Base-by-base conservation (phyloP, 345 rosid genomes). In the Ceriops tagal region DNA sequence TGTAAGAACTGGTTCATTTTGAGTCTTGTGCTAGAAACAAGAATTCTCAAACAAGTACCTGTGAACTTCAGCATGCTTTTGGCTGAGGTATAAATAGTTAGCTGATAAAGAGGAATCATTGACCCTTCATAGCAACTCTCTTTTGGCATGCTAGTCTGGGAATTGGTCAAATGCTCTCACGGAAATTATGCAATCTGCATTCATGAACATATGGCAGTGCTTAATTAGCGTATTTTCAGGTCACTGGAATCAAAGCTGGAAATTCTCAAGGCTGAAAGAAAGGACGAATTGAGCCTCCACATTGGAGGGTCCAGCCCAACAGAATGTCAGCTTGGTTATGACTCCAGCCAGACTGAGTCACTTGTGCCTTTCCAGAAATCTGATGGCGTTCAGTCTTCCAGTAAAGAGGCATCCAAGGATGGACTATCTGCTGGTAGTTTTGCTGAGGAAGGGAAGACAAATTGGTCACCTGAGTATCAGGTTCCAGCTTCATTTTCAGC, bases 341-440 rank as follows among this genome's bases (percentile, higher is more conserved):
- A 82, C 78, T 89, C 88, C 6, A 84, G 89, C 78, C 83, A 74
- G 77, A 90, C 92, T 5, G 86, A 81, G 78, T 91, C 91, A 26
- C 83, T 78, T 1, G 77, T 73, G 13, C 91, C 85, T 3, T 85
- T 70, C 22, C 85, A 70, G 8, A 89, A 83, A 69, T 82, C 80
- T 0, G 86, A 85, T 60, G 83, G 84, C n/a, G 72, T 84, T 28
- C 85, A 85, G 75, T 84, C 86, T 51, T 84, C 86, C 37, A 84
- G 87, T 55, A 89, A 83, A 73, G 88, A 82, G 69, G 75, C 78
- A 31, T 84, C 85, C 3, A 86, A 89, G 75, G 96, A 87, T 31
- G 86, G 87, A 31, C 75, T 88, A 8, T 91, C 97, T 27, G 92
- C 92, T 22, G 87, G 90, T 72, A 91, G 98, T 73, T 89, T 88